These are phyloP conservation scores for Chaetomium tenue DNA, from an alignment of 495 filamentous ascomycete species.

Conservation along the genomic window DNA sequence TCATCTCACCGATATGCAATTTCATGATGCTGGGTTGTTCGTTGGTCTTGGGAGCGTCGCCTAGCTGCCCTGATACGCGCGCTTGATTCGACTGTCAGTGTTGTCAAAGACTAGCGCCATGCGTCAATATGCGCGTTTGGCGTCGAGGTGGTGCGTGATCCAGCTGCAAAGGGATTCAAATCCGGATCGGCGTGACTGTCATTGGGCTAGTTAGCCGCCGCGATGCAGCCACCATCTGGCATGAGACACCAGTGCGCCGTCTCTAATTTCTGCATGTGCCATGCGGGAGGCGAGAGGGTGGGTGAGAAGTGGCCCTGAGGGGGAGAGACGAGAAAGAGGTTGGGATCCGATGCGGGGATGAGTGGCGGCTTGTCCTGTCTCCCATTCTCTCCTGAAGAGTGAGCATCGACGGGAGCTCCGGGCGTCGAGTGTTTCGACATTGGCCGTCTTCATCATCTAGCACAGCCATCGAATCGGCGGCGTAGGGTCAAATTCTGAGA, in stretches of 20 bases:
- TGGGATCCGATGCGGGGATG: not conserved
- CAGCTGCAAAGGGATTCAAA: conserved; percentile 2
- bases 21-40: not conserved
- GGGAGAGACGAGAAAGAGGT: not conserved
- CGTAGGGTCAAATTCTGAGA: conserved; percentile 5
- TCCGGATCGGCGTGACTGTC: not conserved
- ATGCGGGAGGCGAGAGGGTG: conserved; percentile 1
- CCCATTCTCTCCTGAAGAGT: not conserved
- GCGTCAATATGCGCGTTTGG: conserved; percentile 21
- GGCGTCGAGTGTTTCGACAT: conserved; percentile 4
- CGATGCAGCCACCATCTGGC: conserved; percentile 24
- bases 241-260: conserved; percentile 8
- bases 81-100: conserved; percentile 24
- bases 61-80: conserved; percentile 20
- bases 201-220: conserved; percentile 33
- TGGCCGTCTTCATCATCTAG: not conserved
- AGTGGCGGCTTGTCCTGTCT: not conserved
- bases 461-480: conserved; percentile 11
- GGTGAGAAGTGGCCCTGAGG: no score
- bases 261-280: conserved; percentile 1
- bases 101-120: conserved; percentile 20
- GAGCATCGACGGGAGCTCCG: not conserved
- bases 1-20: not conserved
- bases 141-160: conserved; percentile 20
- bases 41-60: not conserved